Conservation (phyloP, 1,284 basidiomycete species). For the Stereum hirsutum region DNA sequence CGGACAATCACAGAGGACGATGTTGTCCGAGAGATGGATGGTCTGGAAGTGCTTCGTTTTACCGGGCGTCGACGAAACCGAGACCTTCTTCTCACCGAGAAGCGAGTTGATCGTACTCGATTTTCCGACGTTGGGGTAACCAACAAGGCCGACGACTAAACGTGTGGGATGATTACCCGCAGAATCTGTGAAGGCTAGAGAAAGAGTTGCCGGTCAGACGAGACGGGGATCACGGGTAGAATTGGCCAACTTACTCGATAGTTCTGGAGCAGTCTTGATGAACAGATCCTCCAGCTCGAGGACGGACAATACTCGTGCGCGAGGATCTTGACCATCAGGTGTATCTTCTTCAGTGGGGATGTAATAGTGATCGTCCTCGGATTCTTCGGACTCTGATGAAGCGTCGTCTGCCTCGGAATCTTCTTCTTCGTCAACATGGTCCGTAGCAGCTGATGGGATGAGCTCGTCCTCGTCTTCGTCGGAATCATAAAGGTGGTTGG, state of each 20-base stretch:
- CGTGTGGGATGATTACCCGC: slow-evolving; percentile 57
- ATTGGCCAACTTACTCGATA: slow-evolving; percentile 42
- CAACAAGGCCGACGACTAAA: slow-evolving; percentile 89
- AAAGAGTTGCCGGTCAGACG: too few species aligned
- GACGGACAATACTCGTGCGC: slow-evolving; percentile 80
- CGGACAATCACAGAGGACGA: slow-evolving; percentile 97
- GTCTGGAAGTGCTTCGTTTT: slow-evolving; percentile 99
- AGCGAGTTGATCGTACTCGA: slow-evolving; percentile 96
- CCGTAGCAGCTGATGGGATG: background rate
- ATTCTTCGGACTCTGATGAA: slow-evolving; percentile 5
- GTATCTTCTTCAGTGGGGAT: slow-evolving; percentile 42
- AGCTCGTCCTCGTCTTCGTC: slow-evolving; percentile 11
- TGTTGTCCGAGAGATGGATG: slow-evolving; percentile 80
- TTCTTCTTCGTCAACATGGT: slow-evolving; percentile 22
- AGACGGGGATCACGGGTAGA: background rate
- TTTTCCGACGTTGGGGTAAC: slow-evolving; percentile 99
- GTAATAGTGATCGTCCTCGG: slow-evolving; percentile 3
- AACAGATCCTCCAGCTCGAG: slow-evolving; percentile 89
- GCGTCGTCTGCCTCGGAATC: slow-evolving; percentile 17
- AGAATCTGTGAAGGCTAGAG: slow-evolving; percentile 54
- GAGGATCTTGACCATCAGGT: slow-evolving; percentile 47
- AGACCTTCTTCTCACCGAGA: slow-evolving; percentile 94
- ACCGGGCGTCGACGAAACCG: slow-evolving; percentile 94
- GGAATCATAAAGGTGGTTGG: slow-evolving; percentile 2
- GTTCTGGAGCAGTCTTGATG: slow-evolving; percentile 65